Percentiles rank a stretch among this genome's conserved stretches.
These are phyloP conservation scores for Brassica balearica DNA, from an alignment of 441 rosid genomes.

Conservation along the genomic window DNA sequence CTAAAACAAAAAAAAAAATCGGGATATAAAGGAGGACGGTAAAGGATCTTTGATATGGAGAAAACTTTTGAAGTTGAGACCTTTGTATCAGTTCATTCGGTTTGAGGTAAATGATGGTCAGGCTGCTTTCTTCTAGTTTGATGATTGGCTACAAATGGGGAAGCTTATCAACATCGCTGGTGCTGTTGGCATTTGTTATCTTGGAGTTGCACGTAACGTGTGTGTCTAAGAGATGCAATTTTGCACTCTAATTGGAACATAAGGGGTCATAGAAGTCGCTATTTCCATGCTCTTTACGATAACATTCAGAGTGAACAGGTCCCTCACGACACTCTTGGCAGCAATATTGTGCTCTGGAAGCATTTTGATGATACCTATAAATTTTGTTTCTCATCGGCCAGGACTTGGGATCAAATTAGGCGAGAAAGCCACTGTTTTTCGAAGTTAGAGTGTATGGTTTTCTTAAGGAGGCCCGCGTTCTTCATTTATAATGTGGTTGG, in stretches of 20 bases:
- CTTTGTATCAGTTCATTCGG: background rate
- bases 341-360: background rate
- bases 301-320: background rate
- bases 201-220: background rate
- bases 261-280: background rate
- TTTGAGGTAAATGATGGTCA: background rate
- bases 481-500: background rate
- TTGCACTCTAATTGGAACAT: background rate
- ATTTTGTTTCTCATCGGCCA: background rate
- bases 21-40: background rate
- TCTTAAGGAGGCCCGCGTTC: background rate
- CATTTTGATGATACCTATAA: background rate
- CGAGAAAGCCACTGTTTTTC: background rate
- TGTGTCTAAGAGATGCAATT: background rate
- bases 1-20: background rate
- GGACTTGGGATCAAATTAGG: background rate
- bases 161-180: background rate
- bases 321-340: background rate
- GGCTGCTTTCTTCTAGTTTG: background rate
- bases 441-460: background rate
- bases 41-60: background rate
- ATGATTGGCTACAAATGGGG: background rate
- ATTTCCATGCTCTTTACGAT: background rate
- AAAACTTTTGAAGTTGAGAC: background rate
- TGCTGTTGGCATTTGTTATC: background rate